Evolutionary conservation across 1,284 basidiomycete species (phyloP), one percentile per base, ranked within the genome.

Genomic region (Ustilago hordei): DNA sequence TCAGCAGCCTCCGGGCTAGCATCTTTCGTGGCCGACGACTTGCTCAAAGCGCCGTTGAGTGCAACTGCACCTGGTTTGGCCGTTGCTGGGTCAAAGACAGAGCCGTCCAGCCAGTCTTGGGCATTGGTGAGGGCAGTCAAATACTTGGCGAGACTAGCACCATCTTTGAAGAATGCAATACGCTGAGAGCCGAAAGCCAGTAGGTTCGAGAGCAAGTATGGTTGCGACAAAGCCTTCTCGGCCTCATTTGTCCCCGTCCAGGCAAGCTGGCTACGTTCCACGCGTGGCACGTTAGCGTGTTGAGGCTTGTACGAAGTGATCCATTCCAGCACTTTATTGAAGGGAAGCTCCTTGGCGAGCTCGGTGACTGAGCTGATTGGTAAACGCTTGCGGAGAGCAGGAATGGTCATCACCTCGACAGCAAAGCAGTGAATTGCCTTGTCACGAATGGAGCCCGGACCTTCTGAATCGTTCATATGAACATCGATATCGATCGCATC

Each of bases 171-270:
- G 47, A 64, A 72, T n/a, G 71, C 48, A 32, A 84, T 71, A 8
- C 83, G 67, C 35, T 73, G 69, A 6, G 77, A 70, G 8, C 64
- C 65, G 39, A 85, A 75, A 1, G 78, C 69, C 1, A 84, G 55
- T 15, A 84, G 5, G 31, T 84, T 83, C 19, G 78, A 78, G 4
- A 84, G 74, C 28, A 81, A 34, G 52, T 75, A 73, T 0, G 81
- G 81, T 19, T 56, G 57, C 8, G 61, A 55, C 23, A 73, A 65
- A 8, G 70, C 70, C 5, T 60, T 4, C 23, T 50, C 17, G 48
- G 55, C 67, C 55, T 80, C 48, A n/a, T 31, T 28, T 61, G 64
- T 9, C 56, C 3, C 11, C 38, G 41, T 32, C 50, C 66, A 19
- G 48, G 41, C 15, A 9, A 19, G 11, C 17, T 17, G 3, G 15